phyloP scores from a whole-genome alignment of 2,329 filamentous ascomycete genomes.

The Diaporthe batatas region DNA sequence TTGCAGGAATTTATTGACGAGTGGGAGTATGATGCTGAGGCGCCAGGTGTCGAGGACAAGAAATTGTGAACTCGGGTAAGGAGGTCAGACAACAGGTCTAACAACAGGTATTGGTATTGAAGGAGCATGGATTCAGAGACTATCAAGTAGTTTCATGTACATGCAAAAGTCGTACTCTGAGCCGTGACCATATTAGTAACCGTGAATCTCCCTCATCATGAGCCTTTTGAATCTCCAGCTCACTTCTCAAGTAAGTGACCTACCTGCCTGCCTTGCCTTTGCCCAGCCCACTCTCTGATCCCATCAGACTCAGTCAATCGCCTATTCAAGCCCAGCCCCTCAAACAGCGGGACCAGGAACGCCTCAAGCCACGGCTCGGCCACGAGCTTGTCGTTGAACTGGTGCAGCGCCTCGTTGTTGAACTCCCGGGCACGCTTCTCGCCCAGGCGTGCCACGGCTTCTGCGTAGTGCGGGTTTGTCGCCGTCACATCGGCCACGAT shows the following conservation, averaged over 20 bases:
- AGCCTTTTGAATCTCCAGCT: neutral
- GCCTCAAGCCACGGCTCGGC: conserved; percentile 51
- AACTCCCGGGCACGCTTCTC: conserved; percentile 33
- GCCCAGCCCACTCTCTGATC: neutral
- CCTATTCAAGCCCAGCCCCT: conserved; percentile 52
- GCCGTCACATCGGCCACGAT: conserved; percentile 58
- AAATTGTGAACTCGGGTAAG: neutral
- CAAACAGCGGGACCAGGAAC: conserved; percentile 55
- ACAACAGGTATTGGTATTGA: neutral
- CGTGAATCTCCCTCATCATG: neutral
- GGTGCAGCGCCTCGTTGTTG: conserved; percentile 43
- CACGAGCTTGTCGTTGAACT: conserved; percentile 53
- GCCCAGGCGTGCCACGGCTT: conserved; percentile 33
- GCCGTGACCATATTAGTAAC: neutral
- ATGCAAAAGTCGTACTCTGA: neutral
- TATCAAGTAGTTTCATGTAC: neutral
- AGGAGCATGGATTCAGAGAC: neutral
- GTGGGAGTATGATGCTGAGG: conserved; percentile 7
- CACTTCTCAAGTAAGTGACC: neutral
- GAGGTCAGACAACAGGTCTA: neutral
- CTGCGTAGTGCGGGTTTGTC: conserved; percentile 49
- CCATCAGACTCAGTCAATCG: conserved; percentile 42
- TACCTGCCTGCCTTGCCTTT: neutral
- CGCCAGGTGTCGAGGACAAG: neutral
- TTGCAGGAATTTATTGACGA: conserved; percentile 25